Evolutionary conservation across 75 land plant genomes (phyloP), one percentile per base, ranked within the genome.

Genomic region (Cunninghamia lanceolata): DNA sequence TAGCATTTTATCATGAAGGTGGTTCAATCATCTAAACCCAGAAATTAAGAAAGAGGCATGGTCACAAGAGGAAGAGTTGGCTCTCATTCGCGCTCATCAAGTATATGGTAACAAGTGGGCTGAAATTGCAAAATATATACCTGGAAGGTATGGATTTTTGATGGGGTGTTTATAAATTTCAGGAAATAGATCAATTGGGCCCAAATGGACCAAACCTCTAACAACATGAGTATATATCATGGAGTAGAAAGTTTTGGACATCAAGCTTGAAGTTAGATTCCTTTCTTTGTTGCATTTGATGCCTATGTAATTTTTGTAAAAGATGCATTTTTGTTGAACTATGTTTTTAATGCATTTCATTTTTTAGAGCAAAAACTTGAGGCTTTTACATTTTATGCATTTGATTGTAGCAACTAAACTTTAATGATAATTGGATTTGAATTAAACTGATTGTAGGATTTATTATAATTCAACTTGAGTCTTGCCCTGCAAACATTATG

Each of bases 1-100:
- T 83, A 36, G 34, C 3, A 53, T 83, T n/a, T 50, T 82, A 30
- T 16, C 2, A 32, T 83, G 84, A 83, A 96, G 99, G 89, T 97
- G 99, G 99, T 96, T 96, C 82, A 97, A 97, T 86, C 98, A 97
- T 93, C 86, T 97, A 85, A 94, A 97, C 73, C 99, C 99, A 14
- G 71, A 68, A 46, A 97, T 97, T 59, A 94, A 91, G 85, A 93
- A 86, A 86, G 94, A 90, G 47, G 94, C 99, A 40, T 97, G 99
- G 99, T 96, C 98, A 32, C 83, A 90, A 84, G 92, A 94, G 14
- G 99, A 97, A 85, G 96, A 97, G 75, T 80, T 93, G 16, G 87
- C 93, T 25, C 88, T 96, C 30, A 91, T 95, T 76, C 86, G 83
- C 68, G 97, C 97, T 50, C 99, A 96, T 83, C 82, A 70, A 52